These are phyloP conservation scores for Hibiscus trionum DNA, from an alignment of 345 rosid genomes.

Conservation along the genomic window DNA sequence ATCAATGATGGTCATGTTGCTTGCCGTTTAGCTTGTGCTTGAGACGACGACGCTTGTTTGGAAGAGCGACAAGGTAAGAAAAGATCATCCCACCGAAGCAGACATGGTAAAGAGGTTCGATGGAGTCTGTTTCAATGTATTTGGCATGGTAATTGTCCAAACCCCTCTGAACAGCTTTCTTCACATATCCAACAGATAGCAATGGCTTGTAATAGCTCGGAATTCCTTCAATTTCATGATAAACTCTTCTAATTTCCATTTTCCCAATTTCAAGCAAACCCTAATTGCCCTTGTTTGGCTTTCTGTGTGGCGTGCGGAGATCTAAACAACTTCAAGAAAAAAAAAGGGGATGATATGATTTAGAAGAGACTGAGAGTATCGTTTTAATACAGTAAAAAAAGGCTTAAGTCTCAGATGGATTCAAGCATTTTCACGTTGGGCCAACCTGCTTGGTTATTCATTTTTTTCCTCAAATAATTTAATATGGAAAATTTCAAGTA, in stretches of 20 bases:
- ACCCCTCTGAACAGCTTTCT: slow-evolving; percentile 38
- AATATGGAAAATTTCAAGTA: too few species aligned
- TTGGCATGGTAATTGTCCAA: slow-evolving; percentile 56
- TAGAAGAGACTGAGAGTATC: too few species aligned
- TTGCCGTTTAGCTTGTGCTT: slow-evolving; percentile 61
- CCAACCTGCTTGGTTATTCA: not conserved
- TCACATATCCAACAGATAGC: slow-evolving; percentile 35
- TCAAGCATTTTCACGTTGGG: not conserved
- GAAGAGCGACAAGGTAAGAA: slow-evolving; percentile 67
- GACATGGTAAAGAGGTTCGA: slow-evolving; percentile 54
- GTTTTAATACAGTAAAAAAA: too few species aligned
- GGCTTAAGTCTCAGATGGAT: not conserved
- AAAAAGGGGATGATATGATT: not conserved
- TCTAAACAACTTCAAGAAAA: not conserved
- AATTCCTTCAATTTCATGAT: slow-evolving; percentile 54
- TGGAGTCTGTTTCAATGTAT: slow-evolving; percentile 61
- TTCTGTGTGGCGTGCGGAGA: not conserved
- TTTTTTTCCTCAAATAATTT: too few species aligned
- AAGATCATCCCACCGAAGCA: slow-evolving; percentile 63
- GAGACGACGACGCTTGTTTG: slow-evolving; percentile 77
- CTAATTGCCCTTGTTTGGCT: not conserved
- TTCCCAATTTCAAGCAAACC: not conserved
- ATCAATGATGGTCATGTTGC: slow-evolving; percentile 30
- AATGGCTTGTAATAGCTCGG: slow-evolving; percentile 49
- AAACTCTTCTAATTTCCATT: slow-evolving; percentile 51